Evolutionary conservation across 1,284 basidiomycete species (phyloP).

Genomic region (Leccinum subspadiceum): DNA sequence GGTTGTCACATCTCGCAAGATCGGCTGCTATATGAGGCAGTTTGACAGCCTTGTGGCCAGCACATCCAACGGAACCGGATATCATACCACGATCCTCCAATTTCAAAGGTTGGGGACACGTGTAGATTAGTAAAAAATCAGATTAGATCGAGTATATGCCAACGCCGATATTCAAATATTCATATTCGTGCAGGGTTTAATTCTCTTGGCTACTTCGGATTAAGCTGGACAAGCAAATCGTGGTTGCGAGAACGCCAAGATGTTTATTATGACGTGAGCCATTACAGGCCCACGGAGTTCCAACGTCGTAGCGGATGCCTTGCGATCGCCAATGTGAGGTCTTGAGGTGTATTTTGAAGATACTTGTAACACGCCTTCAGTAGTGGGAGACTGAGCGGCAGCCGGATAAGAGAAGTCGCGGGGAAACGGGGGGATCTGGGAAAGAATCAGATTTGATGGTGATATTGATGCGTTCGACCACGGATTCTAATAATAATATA

Average conservation of each 20-base stretch:
- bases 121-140: not conserved
- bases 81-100: constrained; percentile 49
- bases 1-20: constrained; percentile 68
- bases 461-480: not conserved
- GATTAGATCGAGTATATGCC: not conserved
- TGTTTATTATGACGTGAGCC: not conserved
- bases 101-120: constrained; percentile 46
- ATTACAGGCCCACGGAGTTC: not conserved
- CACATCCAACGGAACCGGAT: constrained; percentile 39
- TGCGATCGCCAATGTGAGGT: constrained; percentile 36
- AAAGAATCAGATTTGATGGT: not conserved
- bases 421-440: constrained; percentile 9
- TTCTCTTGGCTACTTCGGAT: not conserved
- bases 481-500: not conserved
- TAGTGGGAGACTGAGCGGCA: constrained; percentile 49
- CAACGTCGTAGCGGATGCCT: constrained; percentile 41
- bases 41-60: constrained; percentile 43
- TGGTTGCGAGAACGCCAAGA: not conserved
- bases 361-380: not conserved
- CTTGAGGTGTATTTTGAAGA: constrained; percentile 47
- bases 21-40: constrained; percentile 53
- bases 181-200: constrained; percentile 38
- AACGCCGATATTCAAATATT: not conserved
- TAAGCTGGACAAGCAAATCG: not conserved
- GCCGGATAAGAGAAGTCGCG: constrained; percentile 26